phyloP scores from a whole-genome alignment of 768 basidiomycete genomes.

The Coprinellus aureogranulatus region DNA sequence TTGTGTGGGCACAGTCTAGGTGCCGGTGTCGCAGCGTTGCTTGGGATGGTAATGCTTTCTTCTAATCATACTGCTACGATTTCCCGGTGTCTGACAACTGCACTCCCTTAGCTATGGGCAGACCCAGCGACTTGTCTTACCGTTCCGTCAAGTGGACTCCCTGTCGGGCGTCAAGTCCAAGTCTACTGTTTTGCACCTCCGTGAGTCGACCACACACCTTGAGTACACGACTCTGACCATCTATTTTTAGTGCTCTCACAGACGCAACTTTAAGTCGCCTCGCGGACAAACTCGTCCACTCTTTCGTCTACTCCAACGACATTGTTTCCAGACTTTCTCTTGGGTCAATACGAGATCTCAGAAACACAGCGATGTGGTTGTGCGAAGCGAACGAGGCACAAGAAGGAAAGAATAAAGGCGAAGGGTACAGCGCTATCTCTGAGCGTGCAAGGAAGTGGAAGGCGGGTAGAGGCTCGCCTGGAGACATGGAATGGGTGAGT shows the following conservation, averaged over 20 bases:
- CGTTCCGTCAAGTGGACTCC: slow-evolving; percentile 65
- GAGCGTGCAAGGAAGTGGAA: slow-evolving; percentile 58
- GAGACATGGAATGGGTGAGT: slow-evolving; percentile 57
- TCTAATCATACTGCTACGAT: slow-evolving; percentile 2
- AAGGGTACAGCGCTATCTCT: slow-evolving; percentile 53
- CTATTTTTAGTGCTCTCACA: slow-evolving; percentile 50
- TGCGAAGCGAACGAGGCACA: slow-evolving; percentile 59
- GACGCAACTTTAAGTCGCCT: slow-evolving; percentile 60
- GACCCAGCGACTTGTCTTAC: slow-evolving; percentile 76
- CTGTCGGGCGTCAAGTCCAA: slow-evolving; percentile 60
- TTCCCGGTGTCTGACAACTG: not conserved
- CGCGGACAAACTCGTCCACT: slow-evolving; percentile 63
- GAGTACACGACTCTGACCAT: not conserved
- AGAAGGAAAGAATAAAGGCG: slow-evolving; percentile 36
- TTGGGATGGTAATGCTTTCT: slow-evolving; percentile 59
- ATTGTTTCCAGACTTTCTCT: slow-evolving; percentile 76
- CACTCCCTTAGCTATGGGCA: slow-evolving; percentile 71
- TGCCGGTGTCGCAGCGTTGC: slow-evolving; percentile 73
- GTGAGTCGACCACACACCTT: slow-evolving; percentile 29
- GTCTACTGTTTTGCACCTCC: slow-evolving; percentile 82
- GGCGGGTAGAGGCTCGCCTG: slow-evolving; percentile 48
- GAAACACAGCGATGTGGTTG: slow-evolving; percentile 75
- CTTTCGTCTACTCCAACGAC: slow-evolving; percentile 82
- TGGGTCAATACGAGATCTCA: slow-evolving; percentile 73
- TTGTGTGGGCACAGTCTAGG: slow-evolving; percentile 84